These are phyloP conservation scores for Fusarium fracticaudum DNA, from an alignment of 2,329 filamentous ascomycete genomes.

Conservation along the genomic window DNA sequence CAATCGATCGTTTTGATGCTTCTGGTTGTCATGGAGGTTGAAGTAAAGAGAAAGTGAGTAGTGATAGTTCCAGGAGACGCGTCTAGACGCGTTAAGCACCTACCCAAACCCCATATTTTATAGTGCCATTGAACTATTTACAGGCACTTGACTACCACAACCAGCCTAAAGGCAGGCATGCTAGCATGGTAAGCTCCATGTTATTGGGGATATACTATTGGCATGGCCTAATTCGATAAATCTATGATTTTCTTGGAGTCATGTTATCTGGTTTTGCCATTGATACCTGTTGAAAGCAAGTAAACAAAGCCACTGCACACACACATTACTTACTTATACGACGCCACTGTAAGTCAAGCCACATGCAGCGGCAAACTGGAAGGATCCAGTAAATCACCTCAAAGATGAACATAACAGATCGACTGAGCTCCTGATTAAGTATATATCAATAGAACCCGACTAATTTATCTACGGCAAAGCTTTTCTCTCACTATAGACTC, in stretches of 20 bases:
- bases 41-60: neutral
- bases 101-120: constrained; percentile 6
- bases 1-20: neutral
- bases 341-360: neutral
- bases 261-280: neutral
- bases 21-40: neutral
- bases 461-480: neutral
- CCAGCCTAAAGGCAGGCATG: neutral
- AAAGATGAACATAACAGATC: neutral
- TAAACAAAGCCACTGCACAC: neutral
- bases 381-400: neutral
- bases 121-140: neutral
- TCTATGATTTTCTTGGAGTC: neutral
- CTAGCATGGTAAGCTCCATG: neutral
- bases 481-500: neutral
- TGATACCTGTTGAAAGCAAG: neutral
- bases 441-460: neutral
- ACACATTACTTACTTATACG: neutral
- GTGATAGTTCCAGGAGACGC: constrained; percentile 22
- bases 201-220: neutral
- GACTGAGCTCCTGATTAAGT: neutral
- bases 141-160: neutral
- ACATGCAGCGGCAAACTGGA: neutral
- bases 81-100: constrained; percentile 35
- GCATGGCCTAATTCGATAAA: neutral